phyloP scores from a whole-genome alignment of 371 early-diverging fungal species.

The Apophysomyces ossiformis region DNA sequence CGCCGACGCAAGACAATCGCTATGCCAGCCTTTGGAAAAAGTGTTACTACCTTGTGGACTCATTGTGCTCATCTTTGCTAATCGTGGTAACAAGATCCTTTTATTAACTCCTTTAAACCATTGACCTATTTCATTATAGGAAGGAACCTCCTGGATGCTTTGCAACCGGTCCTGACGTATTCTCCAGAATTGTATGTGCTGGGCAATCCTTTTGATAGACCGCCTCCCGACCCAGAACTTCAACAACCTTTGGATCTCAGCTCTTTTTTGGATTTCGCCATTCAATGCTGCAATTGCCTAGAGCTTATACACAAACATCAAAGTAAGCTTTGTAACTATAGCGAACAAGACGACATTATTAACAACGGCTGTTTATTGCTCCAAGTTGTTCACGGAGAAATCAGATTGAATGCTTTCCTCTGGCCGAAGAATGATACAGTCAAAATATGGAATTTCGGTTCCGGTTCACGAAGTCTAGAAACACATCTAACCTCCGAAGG shows the following conservation, averaged over 20 bases:
- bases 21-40: constrained; percentile 50
- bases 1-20: constrained; percentile 29
- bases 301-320: constrained; percentile 50
- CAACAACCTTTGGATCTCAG: constrained; percentile 21
- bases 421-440: constrained; percentile 41
- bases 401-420: constrained; percentile 46
- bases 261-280: constrained; percentile 44
- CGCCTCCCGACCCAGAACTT: not conserved
- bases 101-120: not conserved
- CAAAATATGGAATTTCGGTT: constrained; percentile 53
- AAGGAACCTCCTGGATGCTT: constrained; percentile 35
- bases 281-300: constrained; percentile 53
- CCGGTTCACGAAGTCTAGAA: constrained; percentile 46
- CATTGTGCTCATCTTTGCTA: constrained; percentile 45
- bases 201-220: constrained; percentile 9
- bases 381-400: constrained; percentile 53
- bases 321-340: constrained; percentile 27
- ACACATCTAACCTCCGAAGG: constrained; percentile 49
- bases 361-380: not conserved
- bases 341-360: not conserved
- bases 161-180: constrained; percentile 25
- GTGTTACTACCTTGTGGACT: constrained; percentile 29
- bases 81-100: constrained; percentile 22
- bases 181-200: constrained; percentile 18
- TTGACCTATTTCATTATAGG: constrained; percentile 13